Base-by-base conservation (phyloP, 2,329 filamentous ascomycete genomes). In the Penicillium hordei region DNA sequence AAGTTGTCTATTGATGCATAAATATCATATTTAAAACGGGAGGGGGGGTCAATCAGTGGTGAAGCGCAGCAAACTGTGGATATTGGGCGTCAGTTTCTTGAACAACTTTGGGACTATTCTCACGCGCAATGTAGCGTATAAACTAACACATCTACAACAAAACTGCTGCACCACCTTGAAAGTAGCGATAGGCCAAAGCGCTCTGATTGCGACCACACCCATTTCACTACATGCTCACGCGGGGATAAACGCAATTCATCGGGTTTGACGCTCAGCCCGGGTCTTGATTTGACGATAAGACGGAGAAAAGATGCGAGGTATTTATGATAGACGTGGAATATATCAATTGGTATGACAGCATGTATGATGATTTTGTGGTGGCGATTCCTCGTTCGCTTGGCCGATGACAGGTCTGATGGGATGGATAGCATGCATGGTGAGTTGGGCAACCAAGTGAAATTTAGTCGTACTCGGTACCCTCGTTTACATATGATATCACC, bases 311-410 rank as follows among this genome's bases (percentile, higher is more conserved):
- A 17, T 43, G 23, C 19, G 13, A 12, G 23, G 23, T 9, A n/a
- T 27, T n/a, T 44, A n/a, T n/a, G 17, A 44, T 12, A n/a, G 17
- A 10, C 9, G n/a, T n/a, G 12, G 15, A 23, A 43, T 5, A 43
- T 7, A 43, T 9, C 53, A 61, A 64, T 66, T n/a, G 19, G 39
- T 33, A 38, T 19, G 25, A 34, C 7, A 29, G 21, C 17, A 19
- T 52, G 40, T 23, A 23, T 23, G 5, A 31, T 25, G 23, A 40
- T 21, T 7, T n/a, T 10, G 19, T 27, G 21, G 29, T 34, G 36
- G 34, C 13, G 31, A 29, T 38, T 23, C 9, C n/a, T 12, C 4
- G 27, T 21, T 34, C 31, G n/a, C 21, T 34, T 27, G 19, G n/a
- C 10, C 13, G 29, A 6, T 51, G 48, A 53, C 34, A 42, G 8